Conservation (phyloP, 139 green algal species). For the Bryopsis sp. region DNA sequence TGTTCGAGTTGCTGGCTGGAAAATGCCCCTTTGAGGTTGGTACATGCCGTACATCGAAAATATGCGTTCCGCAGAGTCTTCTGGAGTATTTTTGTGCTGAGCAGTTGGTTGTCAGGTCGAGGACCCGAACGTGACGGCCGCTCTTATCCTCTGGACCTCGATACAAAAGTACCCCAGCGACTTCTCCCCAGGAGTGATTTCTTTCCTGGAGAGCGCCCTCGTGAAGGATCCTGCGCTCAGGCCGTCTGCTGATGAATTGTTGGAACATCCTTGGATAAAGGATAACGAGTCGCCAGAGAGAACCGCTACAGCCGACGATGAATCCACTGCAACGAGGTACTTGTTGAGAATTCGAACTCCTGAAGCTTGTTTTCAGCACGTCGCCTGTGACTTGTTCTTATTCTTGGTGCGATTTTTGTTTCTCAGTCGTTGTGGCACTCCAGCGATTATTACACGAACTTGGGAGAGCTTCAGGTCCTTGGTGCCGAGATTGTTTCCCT, state of each 20-base stretch:
- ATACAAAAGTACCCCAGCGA: background rate
- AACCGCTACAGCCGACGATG: no score
- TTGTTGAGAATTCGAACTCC: no score
- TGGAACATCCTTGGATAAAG: background rate
- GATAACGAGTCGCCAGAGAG: no score
- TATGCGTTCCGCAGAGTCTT: background rate
- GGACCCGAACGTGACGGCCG: background rate
- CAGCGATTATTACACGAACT: no score
- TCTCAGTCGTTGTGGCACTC: no score
- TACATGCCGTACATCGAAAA: background rate
- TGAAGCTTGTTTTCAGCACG: no score
- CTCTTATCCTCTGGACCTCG: background rate
- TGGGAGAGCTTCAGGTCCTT: no score
- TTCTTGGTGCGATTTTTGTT: no score
- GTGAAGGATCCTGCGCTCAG: background rate
- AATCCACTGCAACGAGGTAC: no score
- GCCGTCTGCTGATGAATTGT: background rate
- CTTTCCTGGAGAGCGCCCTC: background rate
- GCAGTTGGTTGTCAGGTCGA: background rate
- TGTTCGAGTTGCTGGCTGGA: conserved; percentile 3
- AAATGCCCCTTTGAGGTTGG: conserved; percentile 14
- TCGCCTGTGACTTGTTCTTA: no score
- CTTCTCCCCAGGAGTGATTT: conserved; percentile 1
- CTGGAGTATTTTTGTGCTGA: background rate
- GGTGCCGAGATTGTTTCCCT: no score